phyloP scores from a whole-genome alignment of 2,329 filamentous ascomycete species.

The Septoria petroselini region DNA sequence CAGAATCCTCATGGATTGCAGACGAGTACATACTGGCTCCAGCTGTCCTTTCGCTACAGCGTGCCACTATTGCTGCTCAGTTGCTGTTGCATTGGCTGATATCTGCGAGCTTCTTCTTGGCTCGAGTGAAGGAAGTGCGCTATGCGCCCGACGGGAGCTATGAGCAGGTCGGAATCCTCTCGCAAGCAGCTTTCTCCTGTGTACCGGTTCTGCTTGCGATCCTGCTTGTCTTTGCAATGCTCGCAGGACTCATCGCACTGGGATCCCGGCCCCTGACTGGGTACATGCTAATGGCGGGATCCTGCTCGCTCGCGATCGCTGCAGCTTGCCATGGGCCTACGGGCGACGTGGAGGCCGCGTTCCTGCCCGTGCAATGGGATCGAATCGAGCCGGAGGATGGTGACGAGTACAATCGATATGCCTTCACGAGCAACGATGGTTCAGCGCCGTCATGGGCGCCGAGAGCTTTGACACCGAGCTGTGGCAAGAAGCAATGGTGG shows the following conservation, averaged over 20 bases:
- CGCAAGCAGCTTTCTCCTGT: background rate
- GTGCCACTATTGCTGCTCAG: slow-evolving; percentile 39
- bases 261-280: slow-evolving; percentile 15
- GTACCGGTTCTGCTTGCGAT: slow-evolving; percentile 7
- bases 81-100: slow-evolving; percentile 44
- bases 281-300: slow-evolving; percentile 23
- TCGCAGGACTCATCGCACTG: slow-evolving; percentile 9
- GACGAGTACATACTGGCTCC: slow-evolving; percentile 43
- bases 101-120: slow-evolving; percentile 46
- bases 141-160: background rate
- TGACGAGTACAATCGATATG: slow-evolving; percentile 23
- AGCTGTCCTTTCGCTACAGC: slow-evolving; percentile 41
- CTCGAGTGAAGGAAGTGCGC: slow-evolving; percentile 33
- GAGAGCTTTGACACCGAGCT: too few relatives aligned
- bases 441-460: slow-evolving; percentile 43
- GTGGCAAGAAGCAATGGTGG: too few relatives aligned
- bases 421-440: slow-evolving; percentile 21
- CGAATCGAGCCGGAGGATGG: slow-evolving; percentile 8
- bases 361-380: slow-evolving; percentile 26
- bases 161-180: background rate
- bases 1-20: slow-evolving; percentile 40
- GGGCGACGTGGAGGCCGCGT: slow-evolving; percentile 23
- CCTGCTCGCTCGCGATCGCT: slow-evolving; percentile 25
- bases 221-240: background rate
- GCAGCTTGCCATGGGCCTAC: slow-evolving; percentile 23